These are phyloP conservation scores for Ophiostoma sp. DNA, from an alignment of 2,329 filamentous ascomycete species.

Conservation along the genomic window DNA sequence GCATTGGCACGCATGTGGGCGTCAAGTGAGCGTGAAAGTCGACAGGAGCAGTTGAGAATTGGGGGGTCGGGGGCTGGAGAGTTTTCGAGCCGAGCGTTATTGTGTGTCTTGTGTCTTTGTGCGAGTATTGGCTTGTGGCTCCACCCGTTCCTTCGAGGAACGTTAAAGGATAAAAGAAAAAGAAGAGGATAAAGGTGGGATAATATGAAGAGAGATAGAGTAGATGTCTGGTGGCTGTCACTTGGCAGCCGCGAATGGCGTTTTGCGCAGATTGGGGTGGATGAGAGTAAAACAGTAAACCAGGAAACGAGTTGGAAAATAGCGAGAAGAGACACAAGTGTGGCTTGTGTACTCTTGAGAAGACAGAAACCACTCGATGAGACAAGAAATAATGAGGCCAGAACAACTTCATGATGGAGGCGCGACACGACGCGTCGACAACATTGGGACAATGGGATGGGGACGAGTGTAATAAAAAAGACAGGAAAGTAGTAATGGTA, in stretches of 20 bases:
- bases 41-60: background rate
- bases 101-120: background rate
- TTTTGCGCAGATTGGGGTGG: background rate
- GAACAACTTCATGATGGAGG: background rate
- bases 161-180: background rate
- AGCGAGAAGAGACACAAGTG: background rate
- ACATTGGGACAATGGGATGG: background rate
- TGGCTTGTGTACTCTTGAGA: background rate
- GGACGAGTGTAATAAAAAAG: background rate
- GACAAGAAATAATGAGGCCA: background rate
- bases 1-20: constrained; percentile 8
- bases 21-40: background rate
- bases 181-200: background rate
- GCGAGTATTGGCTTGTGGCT: background rate
- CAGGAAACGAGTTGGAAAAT: background rate
- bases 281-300: background rate
- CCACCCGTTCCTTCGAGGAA: background rate
- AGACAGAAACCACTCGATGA: background rate
- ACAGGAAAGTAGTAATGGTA: background rate
- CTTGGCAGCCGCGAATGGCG: background rate
- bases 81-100: background rate
- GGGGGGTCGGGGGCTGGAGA: background rate
- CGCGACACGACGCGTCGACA: constrained; percentile 7
- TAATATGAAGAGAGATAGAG: background rate
- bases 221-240: background rate